phyloP scores from a whole-genome alignment of 176 grass and related monocot species.

The Oryza brachyantha region DNA sequence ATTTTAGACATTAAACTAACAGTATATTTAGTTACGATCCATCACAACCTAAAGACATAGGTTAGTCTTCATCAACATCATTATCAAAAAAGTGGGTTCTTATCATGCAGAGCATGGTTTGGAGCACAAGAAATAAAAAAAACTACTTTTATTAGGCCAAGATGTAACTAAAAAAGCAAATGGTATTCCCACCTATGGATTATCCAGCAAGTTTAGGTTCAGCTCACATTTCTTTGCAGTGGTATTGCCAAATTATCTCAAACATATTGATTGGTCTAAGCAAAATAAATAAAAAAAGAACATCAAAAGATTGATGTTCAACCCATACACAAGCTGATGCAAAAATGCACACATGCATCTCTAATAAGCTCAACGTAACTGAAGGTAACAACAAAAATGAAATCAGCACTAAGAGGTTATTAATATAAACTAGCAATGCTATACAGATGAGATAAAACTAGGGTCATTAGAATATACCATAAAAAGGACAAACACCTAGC shows the following conservation, averaged over 20 bases:
- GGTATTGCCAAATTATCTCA: background rate
- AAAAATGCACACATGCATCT: background rate
- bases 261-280: background rate
- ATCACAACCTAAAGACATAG: background rate
- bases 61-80: background rate
- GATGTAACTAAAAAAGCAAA: background rate
- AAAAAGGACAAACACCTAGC: background rate
- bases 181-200: background rate
- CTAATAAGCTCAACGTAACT: background rate
- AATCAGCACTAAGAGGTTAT: background rate
- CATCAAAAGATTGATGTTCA: too few species aligned
- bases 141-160: background rate
- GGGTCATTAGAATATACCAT: background rate
- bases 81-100: background rate
- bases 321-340: too few species aligned
- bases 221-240: too few species aligned
- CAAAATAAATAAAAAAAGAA: background rate
- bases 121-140: background rate
- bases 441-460: background rate
- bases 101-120: slow-evolving; percentile 7
- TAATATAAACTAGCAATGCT: background rate
- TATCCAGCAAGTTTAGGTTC: background rate
- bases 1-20: background rate
- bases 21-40: background rate
- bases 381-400: slow-evolving; percentile 12